Percentiles rank a stretch among this genome's conserved stretches.
These are phyloP conservation scores for Calonectria leucothoes DNA, from an alignment of 2,329 filamentous ascomycete species.

Conservation along the genomic window DNA sequence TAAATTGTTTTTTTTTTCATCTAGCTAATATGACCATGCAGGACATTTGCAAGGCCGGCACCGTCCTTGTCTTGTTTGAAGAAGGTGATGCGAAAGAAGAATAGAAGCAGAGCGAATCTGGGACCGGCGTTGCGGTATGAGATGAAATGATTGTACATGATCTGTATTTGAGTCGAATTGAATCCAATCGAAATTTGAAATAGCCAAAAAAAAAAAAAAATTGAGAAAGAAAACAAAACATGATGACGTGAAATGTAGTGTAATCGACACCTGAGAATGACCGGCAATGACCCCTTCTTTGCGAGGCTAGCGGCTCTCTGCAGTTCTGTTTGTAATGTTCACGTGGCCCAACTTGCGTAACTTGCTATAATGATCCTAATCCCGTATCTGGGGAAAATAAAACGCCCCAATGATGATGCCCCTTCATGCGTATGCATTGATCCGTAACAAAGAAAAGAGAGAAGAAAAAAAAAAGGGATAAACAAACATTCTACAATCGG, in stretches of 20 bases:
- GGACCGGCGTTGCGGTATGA: slow-evolving; percentile 28
- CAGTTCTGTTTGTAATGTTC: slow-evolving; percentile 5
- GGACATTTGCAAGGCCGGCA: slow-evolving; percentile 84
- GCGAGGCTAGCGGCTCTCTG: not conserved
- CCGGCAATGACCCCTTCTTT: not conserved
- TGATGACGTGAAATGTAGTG: not conserved
- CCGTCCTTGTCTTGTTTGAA: slow-evolving; percentile 79
- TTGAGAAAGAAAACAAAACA: too few species aligned
- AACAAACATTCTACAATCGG: not conserved
- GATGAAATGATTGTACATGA: slow-evolving; percentile 26
- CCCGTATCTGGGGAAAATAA: not conserved
- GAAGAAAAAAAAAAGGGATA: slow-evolving; percentile 5
- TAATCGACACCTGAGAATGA: not conserved
- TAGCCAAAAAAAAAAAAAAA: not conserved
- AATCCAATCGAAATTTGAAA: slow-evolving; percentile 13
- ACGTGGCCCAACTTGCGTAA: not conserved
- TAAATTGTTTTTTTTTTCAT: not conserved
- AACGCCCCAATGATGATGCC: slow-evolving; percentile 24
- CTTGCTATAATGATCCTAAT: slow-evolving; percentile 5
- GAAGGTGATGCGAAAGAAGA: slow-evolving; percentile 53
- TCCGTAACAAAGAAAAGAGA: not conserved
- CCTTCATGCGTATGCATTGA: slow-evolving; percentile 4
- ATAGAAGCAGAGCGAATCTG: slow-evolving; percentile 26
- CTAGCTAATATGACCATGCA: slow-evolving; percentile 43
- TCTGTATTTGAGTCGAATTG: slow-evolving; percentile 18